Conservation (phyloP, 108 stramenopile genomes). For the Thalassiosira profunda region DNA sequence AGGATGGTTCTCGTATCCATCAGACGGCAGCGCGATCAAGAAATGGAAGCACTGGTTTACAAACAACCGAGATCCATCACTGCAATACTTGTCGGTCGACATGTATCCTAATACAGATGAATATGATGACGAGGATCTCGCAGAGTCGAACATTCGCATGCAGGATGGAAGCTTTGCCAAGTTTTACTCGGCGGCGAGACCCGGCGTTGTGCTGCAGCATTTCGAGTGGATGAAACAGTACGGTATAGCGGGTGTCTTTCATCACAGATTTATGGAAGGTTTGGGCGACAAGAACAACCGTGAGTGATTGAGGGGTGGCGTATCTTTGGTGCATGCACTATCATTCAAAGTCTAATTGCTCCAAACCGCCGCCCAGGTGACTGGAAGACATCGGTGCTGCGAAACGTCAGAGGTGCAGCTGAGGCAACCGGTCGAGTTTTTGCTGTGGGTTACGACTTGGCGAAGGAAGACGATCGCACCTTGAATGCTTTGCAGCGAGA, state of each 20-base stretch:
- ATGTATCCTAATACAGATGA: slow-evolving; percentile 41
- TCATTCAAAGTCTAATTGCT: too few relatives aligned
- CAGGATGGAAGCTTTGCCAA: slow-evolving; percentile 36
- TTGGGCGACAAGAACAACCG: not conserved
- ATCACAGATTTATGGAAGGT: slow-evolving; percentile 36
- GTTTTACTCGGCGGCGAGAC: slow-evolving; percentile 27
- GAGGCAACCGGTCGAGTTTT: too few relatives aligned
- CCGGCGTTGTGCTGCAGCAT: slow-evolving; percentile 47
- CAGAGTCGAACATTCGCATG: slow-evolving; percentile 17
- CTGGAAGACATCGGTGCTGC: too few relatives aligned
- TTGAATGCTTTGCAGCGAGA: too few relatives aligned
- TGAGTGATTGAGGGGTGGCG: too few relatives aligned
- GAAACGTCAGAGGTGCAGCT: too few relatives aligned
- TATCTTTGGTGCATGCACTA: too few relatives aligned
- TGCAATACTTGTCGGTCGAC: slow-evolving; percentile 28
- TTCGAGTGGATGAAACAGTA: slow-evolving; percentile 52
- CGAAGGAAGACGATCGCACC: too few relatives aligned
- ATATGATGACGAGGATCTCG: slow-evolving; percentile 42
- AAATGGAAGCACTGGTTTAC: slow-evolving; percentile 53
- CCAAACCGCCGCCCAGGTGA: too few relatives aligned
- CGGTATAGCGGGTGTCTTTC: slow-evolving; percentile 48
- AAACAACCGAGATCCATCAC: not conserved
- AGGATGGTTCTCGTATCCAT: slow-evolving; percentile 51
- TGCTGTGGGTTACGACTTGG: too few relatives aligned
- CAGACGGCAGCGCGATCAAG: slow-evolving; percentile 34